Percentiles rank a stretch among this genome's conserved stretches.
These are phyloP conservation scores for Ophiostoma australiae DNA, from an alignment of 2,329 filamentous ascomycete species.

Conservation along the genomic window DNA sequence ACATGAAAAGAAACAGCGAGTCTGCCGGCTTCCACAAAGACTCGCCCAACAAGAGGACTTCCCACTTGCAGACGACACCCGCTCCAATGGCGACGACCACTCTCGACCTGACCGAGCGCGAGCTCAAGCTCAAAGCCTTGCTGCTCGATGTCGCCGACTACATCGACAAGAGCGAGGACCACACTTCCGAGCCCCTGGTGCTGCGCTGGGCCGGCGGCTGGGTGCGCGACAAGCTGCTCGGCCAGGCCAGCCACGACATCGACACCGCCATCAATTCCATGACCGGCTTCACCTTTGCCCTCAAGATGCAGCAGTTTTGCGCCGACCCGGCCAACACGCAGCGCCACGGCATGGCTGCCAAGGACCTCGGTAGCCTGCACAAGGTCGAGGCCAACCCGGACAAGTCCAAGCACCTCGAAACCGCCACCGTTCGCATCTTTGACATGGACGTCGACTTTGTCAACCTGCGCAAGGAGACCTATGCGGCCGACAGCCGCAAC, in stretches of 20 bases:
- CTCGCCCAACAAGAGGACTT: not conserved
- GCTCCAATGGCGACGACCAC: conserved; percentile 21
- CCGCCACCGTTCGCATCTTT: conserved; percentile 77
- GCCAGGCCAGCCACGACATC: conserved; percentile 69
- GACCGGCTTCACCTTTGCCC: conserved; percentile 74
- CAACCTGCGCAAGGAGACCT: conserved; percentile 87
- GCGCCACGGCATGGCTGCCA: conserved; percentile 55
- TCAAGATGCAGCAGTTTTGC: conserved; percentile 64
- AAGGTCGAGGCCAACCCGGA: conserved; percentile 90
- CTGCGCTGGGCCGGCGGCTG: conserved; percentile 81
- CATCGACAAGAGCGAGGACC: conserved; percentile 45
- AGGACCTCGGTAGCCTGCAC: conserved; percentile 70
- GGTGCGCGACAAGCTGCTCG: conserved; percentile 79
- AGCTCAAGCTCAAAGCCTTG: conserved; percentile 67
- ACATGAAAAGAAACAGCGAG: conserved; percentile 28
- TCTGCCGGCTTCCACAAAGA: conserved; percentile 5
- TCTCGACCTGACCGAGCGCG: conserved; percentile 59
- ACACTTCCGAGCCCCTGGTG: conserved; percentile 48
- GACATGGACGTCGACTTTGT: conserved; percentile 86
- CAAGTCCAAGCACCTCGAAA: conserved; percentile 94
- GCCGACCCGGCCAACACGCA: conserved; percentile 53
- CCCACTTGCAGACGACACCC: not conserved
- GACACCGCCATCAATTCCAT: conserved; percentile 81
- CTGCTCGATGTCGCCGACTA: conserved; percentile 76
- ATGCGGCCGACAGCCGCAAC: conserved; percentile 81